phyloP scores from a whole-genome alignment of 495 filamentous ascomycete species.

The Penicillium salamii region DNA sequence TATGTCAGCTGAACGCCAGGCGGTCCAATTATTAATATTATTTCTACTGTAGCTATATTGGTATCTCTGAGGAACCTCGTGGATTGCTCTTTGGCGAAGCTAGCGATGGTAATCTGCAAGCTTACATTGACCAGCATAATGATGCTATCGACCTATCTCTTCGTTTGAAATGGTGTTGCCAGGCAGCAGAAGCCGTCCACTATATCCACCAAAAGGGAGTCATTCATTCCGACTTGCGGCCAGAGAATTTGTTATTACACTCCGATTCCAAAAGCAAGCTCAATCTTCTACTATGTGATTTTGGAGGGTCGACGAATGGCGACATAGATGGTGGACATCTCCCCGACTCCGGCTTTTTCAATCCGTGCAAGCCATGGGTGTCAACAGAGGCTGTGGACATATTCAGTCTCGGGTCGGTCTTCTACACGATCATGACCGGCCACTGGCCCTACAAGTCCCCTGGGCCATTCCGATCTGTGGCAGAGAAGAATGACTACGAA shows the following conservation, averaged over 20 bases:
- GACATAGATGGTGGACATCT: conserved; percentile 17
- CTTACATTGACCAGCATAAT: conserved; percentile 14
- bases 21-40: background rate
- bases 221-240: conserved; percentile 14
- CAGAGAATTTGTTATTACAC: conserved; percentile 16
- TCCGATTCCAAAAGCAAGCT: conserved; percentile 2
- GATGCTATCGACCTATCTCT: conserved; percentile 4
- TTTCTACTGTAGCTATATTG: conserved; percentile 8
- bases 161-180: conserved; percentile 13
- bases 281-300: conserved; percentile 18
- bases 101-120: conserved; percentile 13
- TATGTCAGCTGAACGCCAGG: conserved; percentile 2
- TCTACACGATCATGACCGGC: conserved; percentile 24
- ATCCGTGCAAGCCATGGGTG: conserved; percentile 9
- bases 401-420: conserved; percentile 22
- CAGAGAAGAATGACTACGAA: background rate
- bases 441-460: conserved; percentile 12
- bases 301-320: conserved; percentile 21
- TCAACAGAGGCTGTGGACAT: conserved; percentile 23
- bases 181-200: conserved; percentile 15
- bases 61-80: conserved; percentile 7
- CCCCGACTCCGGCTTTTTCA: conserved; percentile 18
- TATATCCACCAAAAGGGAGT: conserved; percentile 13
- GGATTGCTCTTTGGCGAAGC: conserved; percentile 9
- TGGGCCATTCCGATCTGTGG: background rate